These are phyloP conservation scores for Penicillium soppii DNA, from an alignment of 495 filamentous ascomycete species.

Conservation along the genomic window DNA sequence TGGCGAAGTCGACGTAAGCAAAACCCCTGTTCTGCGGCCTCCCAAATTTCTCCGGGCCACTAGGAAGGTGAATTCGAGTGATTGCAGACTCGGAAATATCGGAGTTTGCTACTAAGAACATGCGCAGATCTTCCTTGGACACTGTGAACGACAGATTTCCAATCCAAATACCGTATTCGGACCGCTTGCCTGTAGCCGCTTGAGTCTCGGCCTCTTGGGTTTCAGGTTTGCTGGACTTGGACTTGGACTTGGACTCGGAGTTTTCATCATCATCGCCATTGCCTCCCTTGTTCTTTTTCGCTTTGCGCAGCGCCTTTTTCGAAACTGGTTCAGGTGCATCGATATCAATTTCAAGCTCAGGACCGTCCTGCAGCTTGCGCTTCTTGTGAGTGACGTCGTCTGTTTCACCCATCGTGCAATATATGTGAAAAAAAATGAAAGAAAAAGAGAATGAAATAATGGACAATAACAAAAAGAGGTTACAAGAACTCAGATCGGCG, in stretches of 20 bases:
- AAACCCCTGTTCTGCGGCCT: conserved; percentile 80
- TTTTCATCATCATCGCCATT: conserved; percentile 31
- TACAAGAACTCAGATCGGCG: conserved; percentile 1
- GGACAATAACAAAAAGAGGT: not conserved
- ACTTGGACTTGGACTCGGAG: conserved; percentile 26
- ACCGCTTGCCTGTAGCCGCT: conserved; percentile 55
- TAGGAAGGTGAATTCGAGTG: conserved; percentile 80
- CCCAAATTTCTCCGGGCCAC: conserved; percentile 40
- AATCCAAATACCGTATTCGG: conserved; percentile 87
- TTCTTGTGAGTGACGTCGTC: conserved; percentile 56
- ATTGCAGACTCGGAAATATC: conserved; percentile 66
- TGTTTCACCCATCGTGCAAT: conserved; percentile 29
- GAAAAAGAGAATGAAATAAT: conserved; percentile 3
- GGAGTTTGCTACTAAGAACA: conserved; percentile 72
- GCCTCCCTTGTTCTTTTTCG: conserved; percentile 66
- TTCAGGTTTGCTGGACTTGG: conserved; percentile 24
- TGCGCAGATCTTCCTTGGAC: conserved; percentile 67
- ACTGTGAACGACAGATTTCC: conserved; percentile 86
- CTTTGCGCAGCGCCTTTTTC: conserved; percentile 79
- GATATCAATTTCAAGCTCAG: conserved; percentile 87
- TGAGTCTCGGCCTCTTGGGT: conserved; percentile 29
- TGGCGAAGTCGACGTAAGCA: conserved; percentile 90
- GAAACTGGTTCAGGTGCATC: conserved; percentile 85
- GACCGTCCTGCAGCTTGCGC: conserved; percentile 59
- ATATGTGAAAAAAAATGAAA: conserved; percentile 3